These are phyloP conservation scores for Viola pubescens DNA, from an alignment of 441 rosid genomes.

Conservation along the genomic window DNA sequence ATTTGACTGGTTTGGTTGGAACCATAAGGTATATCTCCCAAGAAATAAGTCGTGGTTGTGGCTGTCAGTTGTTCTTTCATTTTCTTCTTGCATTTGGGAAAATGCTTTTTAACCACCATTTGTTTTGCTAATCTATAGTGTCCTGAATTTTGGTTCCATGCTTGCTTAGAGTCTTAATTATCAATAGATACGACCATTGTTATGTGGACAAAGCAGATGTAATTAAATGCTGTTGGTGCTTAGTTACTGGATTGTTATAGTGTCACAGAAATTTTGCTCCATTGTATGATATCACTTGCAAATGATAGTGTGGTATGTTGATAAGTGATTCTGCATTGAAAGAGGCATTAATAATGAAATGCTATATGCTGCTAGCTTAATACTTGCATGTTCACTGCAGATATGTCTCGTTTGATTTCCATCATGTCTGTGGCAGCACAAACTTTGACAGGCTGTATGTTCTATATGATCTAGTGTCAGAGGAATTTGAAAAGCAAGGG, in stretches of 20 bases:
- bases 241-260: too few species aligned
- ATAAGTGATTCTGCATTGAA: too few species aligned
- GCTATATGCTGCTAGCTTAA: neutral
- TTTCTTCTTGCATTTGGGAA: neutral
- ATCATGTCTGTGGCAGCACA: constrained; percentile 69
- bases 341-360: too few species aligned
- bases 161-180: neutral
- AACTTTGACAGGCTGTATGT: constrained; percentile 71
- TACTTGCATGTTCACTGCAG: constrained; percentile 34
- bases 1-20: constrained; percentile 1
- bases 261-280: too few species aligned
- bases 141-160: neutral
- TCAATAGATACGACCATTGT: neutral
- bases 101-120: neutral
- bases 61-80: neutral
- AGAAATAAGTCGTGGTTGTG: neutral
- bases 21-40: neutral
- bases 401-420: constrained; percentile 81
- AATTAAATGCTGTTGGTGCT: too few species aligned
- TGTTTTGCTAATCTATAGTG: constrained; percentile 3
- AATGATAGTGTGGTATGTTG: too few species aligned
- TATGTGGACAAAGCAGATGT: too few species aligned
- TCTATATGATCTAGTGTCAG: constrained; percentile 66
- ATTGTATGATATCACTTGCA: too few species aligned
- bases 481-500: constrained; percentile 81